Evolutionary conservation across 2,329 filamentous ascomycete genomes (phyloP).

Genomic region (Ascochyta fabae): DNA sequence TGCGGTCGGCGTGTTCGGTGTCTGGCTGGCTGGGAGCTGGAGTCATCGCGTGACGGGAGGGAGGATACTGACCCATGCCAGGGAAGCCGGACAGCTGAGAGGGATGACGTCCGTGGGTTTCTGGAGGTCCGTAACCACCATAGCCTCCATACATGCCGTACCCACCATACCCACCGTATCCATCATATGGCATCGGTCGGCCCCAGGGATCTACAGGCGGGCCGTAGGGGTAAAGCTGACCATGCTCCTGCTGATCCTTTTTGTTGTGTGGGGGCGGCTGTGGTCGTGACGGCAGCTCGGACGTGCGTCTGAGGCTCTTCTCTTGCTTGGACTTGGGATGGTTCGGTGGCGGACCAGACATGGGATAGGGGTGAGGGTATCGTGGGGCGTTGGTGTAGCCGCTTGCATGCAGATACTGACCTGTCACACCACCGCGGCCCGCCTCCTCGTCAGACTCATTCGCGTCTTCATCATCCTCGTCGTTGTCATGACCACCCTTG

Average conservation of each 20-base stretch:
- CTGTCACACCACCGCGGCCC: slow-evolving; percentile 9
- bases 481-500: background rate
- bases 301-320: background rate
- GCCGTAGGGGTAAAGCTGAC: background rate
- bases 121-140: background rate
- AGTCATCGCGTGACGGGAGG: slow-evolving; percentile 1
- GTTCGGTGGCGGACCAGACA: background rate
- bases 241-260: slow-evolving; percentile 3
- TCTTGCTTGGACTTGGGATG: slow-evolving; percentile 9
- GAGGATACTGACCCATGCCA: slow-evolving; percentile 6
- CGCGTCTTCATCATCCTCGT: slow-evolving; percentile 9
- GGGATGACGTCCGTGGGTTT: background rate
- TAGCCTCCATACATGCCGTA: slow-evolving; percentile 11
- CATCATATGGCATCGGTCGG: slow-evolving; percentile 11
- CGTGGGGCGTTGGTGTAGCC: slow-evolving; percentile 17
- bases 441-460: slow-evolving; percentile 10
- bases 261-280: background rate
- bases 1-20: background rate
- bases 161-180: background rate
- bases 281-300: background rate
- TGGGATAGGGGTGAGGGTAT: background rate
- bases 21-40: slow-evolving; percentile 3
- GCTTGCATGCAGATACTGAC: slow-evolving; percentile 9
- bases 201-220: slow-evolving; percentile 10
- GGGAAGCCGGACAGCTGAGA: slow-evolving; percentile 2